Percentiles rank a stretch among this genome's conserved stretches.
These are phyloP conservation scores for Talinum fruticosum DNA, from an alignment of 148 eudicot genomes.

Conservation along the genomic window DNA sequence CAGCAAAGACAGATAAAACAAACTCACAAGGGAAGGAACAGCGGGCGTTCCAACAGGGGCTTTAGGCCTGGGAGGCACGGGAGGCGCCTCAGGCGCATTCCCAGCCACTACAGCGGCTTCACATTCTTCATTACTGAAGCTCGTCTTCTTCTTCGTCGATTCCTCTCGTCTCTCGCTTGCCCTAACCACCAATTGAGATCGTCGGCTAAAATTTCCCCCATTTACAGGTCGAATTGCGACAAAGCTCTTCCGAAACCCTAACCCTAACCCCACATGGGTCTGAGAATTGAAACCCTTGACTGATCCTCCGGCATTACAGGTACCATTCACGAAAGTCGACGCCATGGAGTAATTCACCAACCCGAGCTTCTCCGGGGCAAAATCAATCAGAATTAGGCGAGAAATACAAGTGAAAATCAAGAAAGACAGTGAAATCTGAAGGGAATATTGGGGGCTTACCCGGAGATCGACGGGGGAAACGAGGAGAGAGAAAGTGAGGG, in stretches of 20 bases:
- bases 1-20: neutral
- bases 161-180: slow-evolving; percentile 39
- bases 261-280: slow-evolving; percentile 20
- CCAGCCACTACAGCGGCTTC: slow-evolving; percentile 94
- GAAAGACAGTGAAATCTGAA: neutral
- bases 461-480: neutral
- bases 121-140: slow-evolving; percentile 63
- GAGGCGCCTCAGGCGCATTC: slow-evolving; percentile 68
- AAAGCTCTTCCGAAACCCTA: slow-evolving; percentile 4
- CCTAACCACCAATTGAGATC: slow-evolving; percentile 29
- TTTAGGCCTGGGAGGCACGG: slow-evolving; percentile 56
- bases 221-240: slow-evolving; percentile 12
- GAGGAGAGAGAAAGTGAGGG: neutral
- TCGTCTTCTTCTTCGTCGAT: slow-evolving; percentile 33
- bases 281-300: slow-evolving; percentile 32
- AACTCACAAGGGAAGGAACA: slow-evolving; percentile 56
- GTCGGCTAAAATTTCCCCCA: slow-evolving; percentile 3
- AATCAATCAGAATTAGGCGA: neutral
- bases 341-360: slow-evolving; percentile 23
- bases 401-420: neutral
- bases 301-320: slow-evolving; percentile 34
- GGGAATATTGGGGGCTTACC: neutral
- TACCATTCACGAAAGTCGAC: slow-evolving; percentile 29
- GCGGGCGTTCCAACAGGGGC: slow-evolving; percentile 70
- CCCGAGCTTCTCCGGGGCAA: neutral